Conservation (phyloP, 495 filamentous ascomycete genomes). For the Tuber microsphaerosporum region DNA sequence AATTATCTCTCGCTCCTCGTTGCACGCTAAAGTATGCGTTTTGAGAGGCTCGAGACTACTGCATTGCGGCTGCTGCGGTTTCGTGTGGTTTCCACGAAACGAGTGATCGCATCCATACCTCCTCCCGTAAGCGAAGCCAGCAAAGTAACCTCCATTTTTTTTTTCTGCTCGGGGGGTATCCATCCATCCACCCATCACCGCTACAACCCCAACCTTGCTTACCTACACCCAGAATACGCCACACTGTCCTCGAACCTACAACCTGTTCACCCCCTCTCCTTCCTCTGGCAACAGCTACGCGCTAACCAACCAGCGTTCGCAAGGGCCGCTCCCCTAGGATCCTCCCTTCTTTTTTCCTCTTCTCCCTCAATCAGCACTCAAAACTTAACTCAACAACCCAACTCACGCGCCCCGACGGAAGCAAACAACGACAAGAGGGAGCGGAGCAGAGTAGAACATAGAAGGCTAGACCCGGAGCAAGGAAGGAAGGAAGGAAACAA, state of each 20-base stretch:
- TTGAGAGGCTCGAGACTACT: background rate
- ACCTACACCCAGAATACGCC: background rate
- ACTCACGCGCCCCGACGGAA: background rate
- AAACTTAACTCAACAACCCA: background rate
- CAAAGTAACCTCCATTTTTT: background rate
- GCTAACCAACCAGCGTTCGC: background rate
- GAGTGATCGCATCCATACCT: conserved; percentile 1
- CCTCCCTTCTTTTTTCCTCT: background rate
- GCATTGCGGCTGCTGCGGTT: background rate
- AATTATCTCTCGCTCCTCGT: background rate
- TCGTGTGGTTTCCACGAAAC: conserved; percentile 3
- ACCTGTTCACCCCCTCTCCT: background rate
- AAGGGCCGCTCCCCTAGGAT: background rate
- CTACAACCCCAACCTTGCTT: background rate
- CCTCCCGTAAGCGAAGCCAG: conserved; percentile 1
- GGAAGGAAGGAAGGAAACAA: background rate
- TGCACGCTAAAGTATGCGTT: background rate
- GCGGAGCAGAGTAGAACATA: background rate
- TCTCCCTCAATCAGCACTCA: background rate
- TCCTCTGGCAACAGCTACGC: background rate
- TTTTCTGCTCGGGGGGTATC: background rate
- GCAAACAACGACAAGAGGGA: background rate
- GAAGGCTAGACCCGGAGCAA: background rate
- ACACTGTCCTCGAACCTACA: background rate
- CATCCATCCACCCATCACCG: background rate